Percentiles rank a stretch among this genome's conserved stretches.
Evolutionary conservation across 768 basidiomycete genomes (phyloP).

Genomic region (Tulasnella sp.): DNA sequence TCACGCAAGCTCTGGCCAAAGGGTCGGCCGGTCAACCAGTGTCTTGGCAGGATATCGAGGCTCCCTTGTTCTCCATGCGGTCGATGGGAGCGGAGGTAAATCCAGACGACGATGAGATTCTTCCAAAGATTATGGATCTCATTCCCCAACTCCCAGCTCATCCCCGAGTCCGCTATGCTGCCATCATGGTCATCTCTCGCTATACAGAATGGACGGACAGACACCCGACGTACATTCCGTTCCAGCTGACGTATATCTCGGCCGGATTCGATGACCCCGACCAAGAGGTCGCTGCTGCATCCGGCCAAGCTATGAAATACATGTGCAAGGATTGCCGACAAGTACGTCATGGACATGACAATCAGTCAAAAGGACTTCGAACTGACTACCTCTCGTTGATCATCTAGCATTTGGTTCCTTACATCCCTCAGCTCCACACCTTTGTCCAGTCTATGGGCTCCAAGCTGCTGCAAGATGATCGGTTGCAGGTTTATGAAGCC

Average conservation of each 20-base stretch:
- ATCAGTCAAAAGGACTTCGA: background rate
- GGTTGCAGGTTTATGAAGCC: constrained; percentile 89
- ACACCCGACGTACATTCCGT: constrained; percentile 81
- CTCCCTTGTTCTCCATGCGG: constrained; percentile 93
- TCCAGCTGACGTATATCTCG: constrained; percentile 87
- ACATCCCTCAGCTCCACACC: constrained; percentile 83
- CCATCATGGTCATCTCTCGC: constrained; percentile 87
- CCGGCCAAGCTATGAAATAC: constrained; percentile 93
- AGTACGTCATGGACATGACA: constrained; percentile 45
- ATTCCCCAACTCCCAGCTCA: constrained; percentile 86
- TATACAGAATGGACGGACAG: constrained; percentile 95
- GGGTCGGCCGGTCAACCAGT: constrained; percentile 39
- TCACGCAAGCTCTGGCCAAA: constrained; percentile 67
- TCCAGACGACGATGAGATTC: constrained; percentile 68
- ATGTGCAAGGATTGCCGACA: constrained; percentile 94
- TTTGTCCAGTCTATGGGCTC: constrained; percentile 78
- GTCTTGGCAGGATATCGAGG: constrained; percentile 96
- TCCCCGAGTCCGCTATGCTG: constrained; percentile 90
- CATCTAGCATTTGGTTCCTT: constrained; percentile 78
- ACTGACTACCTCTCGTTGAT: constrained; percentile 14
- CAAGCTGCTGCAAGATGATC: constrained; percentile 81
- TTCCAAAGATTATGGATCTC: constrained; percentile 96
- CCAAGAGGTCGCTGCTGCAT: constrained; percentile 82
- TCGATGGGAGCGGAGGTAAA: constrained; percentile 97
- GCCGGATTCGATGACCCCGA: constrained; percentile 81